Evolutionary conservation across 2,329 filamentous ascomycete genomes (phyloP), one percentile per base, ranked within the genome.

Genomic region (Cercospora zeina): DNA sequence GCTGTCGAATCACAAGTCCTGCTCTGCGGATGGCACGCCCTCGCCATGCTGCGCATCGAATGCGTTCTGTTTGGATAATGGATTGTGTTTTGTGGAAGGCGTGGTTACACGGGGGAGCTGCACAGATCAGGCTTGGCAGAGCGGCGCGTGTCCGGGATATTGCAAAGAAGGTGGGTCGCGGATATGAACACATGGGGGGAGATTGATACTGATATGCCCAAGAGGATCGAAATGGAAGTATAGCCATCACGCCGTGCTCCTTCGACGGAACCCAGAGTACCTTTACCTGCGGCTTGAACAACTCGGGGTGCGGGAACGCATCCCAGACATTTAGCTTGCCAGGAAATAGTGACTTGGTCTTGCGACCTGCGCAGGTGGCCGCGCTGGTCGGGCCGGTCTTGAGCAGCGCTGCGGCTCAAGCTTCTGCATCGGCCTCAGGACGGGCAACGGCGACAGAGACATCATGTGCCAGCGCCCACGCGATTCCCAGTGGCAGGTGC

Each of bases 61-160:
- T 45, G 64, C 71, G 6, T 72, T 71, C 54, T 74, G 73, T 56
- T 47, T 74, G 67, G 70, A 71, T 21, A 71, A 71, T 59, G 72
- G 73, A 14, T 59, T 74, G 11, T 75, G 72, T 57, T 74, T 70
- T 55, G 67, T 67, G 11, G 65, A 63, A 19, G 71, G 72, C 11
- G 63, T 75, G 11, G 65, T 73, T 42, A 71, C 62, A 19, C 63
- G 72, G 59, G 65, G 64, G 21, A 73, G 70, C 42, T 74, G 73
- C 61, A 74, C 72, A 16, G 73, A 75, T 50, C 64, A 71, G 57
- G 68, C 65, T 10, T 75, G 73, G 73, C 59, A 59, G 8, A 70
- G 67, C 24, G 56, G 65, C 39, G 65, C 68, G 31, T 75, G 72
- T 67, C 61, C 72, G 2, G 58, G 57, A 45, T 73, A 70, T 50